Base-by-base conservation (phyloP, 176 grass and related monocot species). In the Musa troglodytarum region DNA sequence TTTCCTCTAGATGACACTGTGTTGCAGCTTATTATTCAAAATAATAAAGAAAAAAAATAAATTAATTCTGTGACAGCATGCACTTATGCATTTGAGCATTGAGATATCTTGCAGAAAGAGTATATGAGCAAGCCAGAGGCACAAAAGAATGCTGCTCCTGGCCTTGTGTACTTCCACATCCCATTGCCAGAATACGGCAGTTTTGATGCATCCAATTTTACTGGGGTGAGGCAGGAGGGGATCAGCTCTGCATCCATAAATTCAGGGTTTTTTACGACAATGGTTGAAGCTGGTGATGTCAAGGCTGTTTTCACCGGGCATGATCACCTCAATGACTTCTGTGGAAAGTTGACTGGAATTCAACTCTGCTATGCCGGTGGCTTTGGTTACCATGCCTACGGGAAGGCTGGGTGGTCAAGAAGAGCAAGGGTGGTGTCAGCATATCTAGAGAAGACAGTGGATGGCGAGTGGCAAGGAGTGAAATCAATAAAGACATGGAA, bases 401-500 rank as follows among this genome's bases (percentile, higher is more conserved):
- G 94, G 50, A 89, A 93, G 80, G 90, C 94, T 5, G 90, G 94
- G 17, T 98, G 94, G 94, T 77, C 94, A 26, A 93, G 94, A 64
- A 93, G 94, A 78, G 84, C 90, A 9, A 93, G 94, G 75, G 88
- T 98, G 74, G 80, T 98, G 82, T 98, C 88, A 16, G 90, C 87
- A 70, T 81, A 78, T 43, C 83, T 98, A 14, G 94, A 91, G 52
- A 93, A 91, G 69, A 86, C 88, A 0, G 84, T 52, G 10, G 59
- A 23, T 7, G 90, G 90, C 6, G 71, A 87, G 64, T 98, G 94
- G 94, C 64, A 22, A 80, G 90, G 84, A 16, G 94, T 93, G 10
- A 93, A 98, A 75, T 98, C 88, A 20, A 98, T 98, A 69, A 98
- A 91, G 88, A 91, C 94, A 63, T 98, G 94, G 94, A 98, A 93